Conservation (phyloP, 148 eudicot species). For the Selenicereus undatus region DNA sequence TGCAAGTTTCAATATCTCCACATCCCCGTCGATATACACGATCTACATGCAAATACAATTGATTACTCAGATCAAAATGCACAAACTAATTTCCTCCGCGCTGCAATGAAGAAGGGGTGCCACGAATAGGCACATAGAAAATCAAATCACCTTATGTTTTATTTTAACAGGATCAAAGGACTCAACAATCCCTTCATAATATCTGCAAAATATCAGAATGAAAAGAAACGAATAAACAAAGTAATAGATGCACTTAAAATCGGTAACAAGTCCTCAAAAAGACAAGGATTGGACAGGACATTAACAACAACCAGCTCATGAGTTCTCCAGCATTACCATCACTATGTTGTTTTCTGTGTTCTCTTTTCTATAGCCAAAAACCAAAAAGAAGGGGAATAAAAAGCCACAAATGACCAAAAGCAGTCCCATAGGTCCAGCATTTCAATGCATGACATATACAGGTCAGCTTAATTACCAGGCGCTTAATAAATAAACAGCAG, state of each 20-base stretch:
- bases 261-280: not conserved
- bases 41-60: constrained; percentile 37
- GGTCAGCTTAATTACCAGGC: no score
- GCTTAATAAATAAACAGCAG: no score
- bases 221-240: not conserved
- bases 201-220: constrained; percentile 39
- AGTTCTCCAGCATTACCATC: not conserved
- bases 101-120: not conserved
- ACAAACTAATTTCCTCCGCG: not conserved
- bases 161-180: constrained; percentile 42
- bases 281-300: not conserved
- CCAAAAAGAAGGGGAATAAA: no score
- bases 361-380: no score
- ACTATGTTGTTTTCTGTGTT: not conserved
- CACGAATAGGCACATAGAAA: constrained; percentile 1
- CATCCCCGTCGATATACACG: constrained; percentile 60
- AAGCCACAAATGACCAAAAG: no score
- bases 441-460: no score
- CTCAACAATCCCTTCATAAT: constrained; percentile 57
- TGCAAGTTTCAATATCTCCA: constrained; percentile 47
- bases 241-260: not conserved
- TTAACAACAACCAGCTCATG: not conserved
- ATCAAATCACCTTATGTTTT: constrained; percentile 57
- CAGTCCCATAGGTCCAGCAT: no score
- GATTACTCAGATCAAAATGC: constrained; percentile 16